These are phyloP conservation scores for Boletus subparvulus DNA, from an alignment of 768 basidiomycete species.

Conservation along the genomic window DNA sequence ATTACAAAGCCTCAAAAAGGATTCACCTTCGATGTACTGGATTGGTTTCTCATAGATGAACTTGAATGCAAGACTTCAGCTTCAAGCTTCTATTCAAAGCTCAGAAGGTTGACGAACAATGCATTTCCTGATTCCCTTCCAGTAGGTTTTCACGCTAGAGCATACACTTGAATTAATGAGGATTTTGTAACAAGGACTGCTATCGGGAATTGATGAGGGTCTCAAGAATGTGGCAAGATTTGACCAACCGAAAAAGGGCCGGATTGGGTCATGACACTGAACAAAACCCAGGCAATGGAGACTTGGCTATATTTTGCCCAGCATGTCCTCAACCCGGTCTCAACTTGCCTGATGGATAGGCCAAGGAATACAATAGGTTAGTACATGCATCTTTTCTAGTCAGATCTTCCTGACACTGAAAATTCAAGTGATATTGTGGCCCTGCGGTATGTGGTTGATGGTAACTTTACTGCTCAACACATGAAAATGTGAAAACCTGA, in stretches of 20 bases:
- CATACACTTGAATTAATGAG: background rate
- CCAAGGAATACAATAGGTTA: background rate
- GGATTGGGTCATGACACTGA: background rate
- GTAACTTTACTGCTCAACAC: background rate
- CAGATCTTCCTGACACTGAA: too few relatives aligned
- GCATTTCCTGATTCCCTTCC: background rate
- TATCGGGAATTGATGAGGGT: background rate
- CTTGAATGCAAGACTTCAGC: constrained; percentile 16
- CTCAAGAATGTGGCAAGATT: background rate
- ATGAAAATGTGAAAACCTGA: background rate
- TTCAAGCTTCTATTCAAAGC: background rate
- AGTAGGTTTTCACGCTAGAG: background rate
- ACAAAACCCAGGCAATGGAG: background rate
- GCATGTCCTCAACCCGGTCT: background rate
- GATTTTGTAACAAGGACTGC: background rate
- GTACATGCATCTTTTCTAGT: too few relatives aligned
- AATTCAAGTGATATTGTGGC: background rate
- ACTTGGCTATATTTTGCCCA: background rate
- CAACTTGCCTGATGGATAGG: background rate
- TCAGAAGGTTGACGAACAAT: background rate
- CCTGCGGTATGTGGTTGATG: background rate
- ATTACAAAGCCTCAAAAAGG: constrained; percentile 10
- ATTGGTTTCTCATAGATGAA: constrained; percentile 19
- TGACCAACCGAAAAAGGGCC: background rate
- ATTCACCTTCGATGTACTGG: constrained; percentile 23